Evolutionary conservation across 225 moss, liverwort and hornwort species (phyloP).

Genomic region (Takakia lepidozioides): DNA sequence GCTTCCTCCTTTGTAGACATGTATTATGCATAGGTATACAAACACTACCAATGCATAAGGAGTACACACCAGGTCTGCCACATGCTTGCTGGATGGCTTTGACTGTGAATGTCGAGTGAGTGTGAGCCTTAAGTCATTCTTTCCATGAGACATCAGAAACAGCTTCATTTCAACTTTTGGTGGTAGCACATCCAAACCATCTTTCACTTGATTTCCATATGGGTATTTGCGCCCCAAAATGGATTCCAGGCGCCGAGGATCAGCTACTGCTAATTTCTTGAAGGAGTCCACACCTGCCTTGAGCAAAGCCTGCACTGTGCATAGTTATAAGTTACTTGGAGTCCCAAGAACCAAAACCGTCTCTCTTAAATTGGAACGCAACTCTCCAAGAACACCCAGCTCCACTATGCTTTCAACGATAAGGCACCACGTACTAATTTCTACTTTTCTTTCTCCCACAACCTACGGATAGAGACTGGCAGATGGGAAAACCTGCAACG

Average conservation of each 20-base stretch:
- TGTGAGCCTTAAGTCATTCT: conserved; percentile 53
- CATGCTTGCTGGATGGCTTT: conserved; percentile 40
- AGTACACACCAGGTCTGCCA: conserved; percentile 78
- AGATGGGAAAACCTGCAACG: no score
- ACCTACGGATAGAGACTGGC: no score
- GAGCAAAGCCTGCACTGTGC: conserved; percentile 72
- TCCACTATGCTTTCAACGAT: no score
- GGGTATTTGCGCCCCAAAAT: conserved; percentile 84
- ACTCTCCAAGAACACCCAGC: no score
- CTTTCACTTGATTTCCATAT: conserved; percentile 85
- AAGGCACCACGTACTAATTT: no score
- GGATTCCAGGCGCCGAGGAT: conserved; percentile 76
- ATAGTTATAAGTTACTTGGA: no score
- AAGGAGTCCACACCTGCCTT: conserved; percentile 73
- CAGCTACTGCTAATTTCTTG: conserved; percentile 60
- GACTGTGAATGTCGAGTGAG: conserved; percentile 46
- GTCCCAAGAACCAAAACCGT: no score
- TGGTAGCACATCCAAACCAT: conserved; percentile 48
- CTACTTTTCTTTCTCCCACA: no score
- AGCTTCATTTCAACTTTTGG: conserved; percentile 67
- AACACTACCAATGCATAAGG: no score
- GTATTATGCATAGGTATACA: no score
- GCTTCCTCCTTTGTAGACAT: no score
- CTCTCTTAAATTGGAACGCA: no score
- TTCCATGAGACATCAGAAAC: conserved; percentile 33